A percentile compares a stretch with the other conserved stretches of the same genome.
phyloP scores from a whole-genome alignment of 2,329 filamentous ascomycete genomes.

The Calonectria multiphialidica region DNA sequence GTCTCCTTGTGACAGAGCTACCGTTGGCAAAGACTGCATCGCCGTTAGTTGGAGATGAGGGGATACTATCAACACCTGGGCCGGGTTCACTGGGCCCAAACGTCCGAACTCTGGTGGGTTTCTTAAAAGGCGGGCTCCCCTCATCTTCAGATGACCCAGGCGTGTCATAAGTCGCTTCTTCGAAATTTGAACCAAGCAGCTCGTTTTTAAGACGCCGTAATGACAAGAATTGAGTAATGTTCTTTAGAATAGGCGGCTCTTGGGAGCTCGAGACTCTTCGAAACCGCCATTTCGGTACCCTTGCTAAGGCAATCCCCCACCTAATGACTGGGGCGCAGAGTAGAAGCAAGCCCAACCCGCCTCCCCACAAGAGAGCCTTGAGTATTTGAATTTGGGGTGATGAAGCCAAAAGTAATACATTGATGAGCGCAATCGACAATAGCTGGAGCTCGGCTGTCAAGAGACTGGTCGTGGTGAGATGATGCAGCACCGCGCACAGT shows the following conservation, averaged over 20 bases:
- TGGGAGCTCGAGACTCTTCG: slow-evolving; percentile 62
- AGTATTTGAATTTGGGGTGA: slow-evolving; percentile 89
- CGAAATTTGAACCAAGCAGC: slow-evolving; percentile 46
- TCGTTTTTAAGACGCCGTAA: slow-evolving; percentile 62
- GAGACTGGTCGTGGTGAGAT: slow-evolving; percentile 89
- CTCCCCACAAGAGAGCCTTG: slow-evolving; percentile 86
- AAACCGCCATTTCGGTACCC: slow-evolving; percentile 94
- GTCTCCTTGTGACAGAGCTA: slow-evolving; percentile 51
- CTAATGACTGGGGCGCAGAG: slow-evolving; percentile 79
- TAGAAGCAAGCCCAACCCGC: slow-evolving; percentile 82
- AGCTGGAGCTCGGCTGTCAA: slow-evolving; percentile 89
- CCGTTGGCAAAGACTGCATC: slow-evolving; percentile 34
- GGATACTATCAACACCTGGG: slow-evolving; percentile 26
- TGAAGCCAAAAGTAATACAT: slow-evolving; percentile 80
- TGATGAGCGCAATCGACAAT: slow-evolving; percentile 84
- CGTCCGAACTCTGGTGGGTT: slow-evolving; percentile 46
- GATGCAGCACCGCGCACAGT: slow-evolving; percentile 78
- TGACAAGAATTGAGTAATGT: slow-evolving; percentile 54
- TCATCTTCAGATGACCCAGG: slow-evolving; percentile 50
- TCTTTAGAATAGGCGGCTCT: slow-evolving; percentile 53
- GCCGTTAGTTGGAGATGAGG: slow-evolving; percentile 33
- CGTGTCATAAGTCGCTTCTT: slow-evolving; percentile 48
- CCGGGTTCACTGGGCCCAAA: slow-evolving; percentile 37
- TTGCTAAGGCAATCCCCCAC: slow-evolving; percentile 87
- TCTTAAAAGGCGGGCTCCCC: slow-evolving; percentile 30